Evolutionary conservation across 306 rosid genomes (phyloP), one percentile per base, ranked within the genome.

Genomic region (Cucurbita ficifolia): DNA sequence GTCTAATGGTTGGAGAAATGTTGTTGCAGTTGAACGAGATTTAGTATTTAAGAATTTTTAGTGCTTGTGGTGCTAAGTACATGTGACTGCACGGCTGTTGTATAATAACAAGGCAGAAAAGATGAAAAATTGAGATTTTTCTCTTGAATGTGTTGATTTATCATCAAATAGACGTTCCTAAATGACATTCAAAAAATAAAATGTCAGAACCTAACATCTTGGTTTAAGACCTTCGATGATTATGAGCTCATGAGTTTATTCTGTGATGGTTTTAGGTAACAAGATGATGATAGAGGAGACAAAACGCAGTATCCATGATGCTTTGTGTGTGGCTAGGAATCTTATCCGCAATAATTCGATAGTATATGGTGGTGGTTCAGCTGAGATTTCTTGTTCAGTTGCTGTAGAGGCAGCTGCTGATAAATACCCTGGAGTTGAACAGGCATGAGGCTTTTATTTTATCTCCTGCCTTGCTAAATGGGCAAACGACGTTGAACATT

Each of bases 221-320:
- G 22, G 6, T 55, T 57, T 45, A 13, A 36, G 16, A 21, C 14
- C 45, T 18, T 73, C 14, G 56, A 13, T 46, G 56, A 68, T 42
- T 3, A 67, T 2, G 45, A 58, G 79, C 57, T 84, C 51, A 79
- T 52, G 75, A 52, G 18, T 18, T 65, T 10, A 24, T 36, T 3
- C 12, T 62, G 51, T 69, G 67, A 69, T 83, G 79, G 75, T 68
- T 40, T 46, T 75, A 95, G 99, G 97, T 80, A 95, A 95, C 88
- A 95, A 95, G 79, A 95, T 95, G 99, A 87, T 95, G 76, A 82
- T 91, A 63, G 99, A 95, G 86, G 99, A 95, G 92, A 95, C 99
- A 64, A 95, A 95, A 78, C 96, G 99, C 60, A 95, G 97, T 78
- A 54, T 95, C 80, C 99, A 91, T 0, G 97, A 95, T 88, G 95